Base-by-base conservation (phyloP, 768 basidiomycete genomes). In the Xerocomellus intermedius region DNA sequence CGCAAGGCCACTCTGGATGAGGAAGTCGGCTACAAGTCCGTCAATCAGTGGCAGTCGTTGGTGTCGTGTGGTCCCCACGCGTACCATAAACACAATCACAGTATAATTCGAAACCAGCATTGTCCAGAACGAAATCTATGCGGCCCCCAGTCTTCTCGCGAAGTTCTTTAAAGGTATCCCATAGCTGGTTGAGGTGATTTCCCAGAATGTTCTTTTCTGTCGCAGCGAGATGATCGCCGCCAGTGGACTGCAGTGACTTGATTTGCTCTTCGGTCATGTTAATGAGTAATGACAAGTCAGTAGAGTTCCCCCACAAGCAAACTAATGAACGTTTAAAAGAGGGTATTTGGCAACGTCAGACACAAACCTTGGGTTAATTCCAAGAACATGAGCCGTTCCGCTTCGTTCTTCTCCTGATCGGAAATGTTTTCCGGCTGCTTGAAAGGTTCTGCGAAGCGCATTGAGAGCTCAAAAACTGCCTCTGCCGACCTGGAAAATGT, bases 261-360 rank as follows among this genome's bases (percentile, higher is more conserved):
- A 98, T 97, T 70, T 97, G 94, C 30, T 97, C 94, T 73, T 98
- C 95, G 8, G 90, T 90, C 94, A 97, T 96, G 74, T 98, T 92
- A 72, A 97, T 98, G 55, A 97, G 79, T 36, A 98, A 80, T 3
- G 94, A 96, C 47, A 97, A 78, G 72, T 97, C 95, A 47, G 95
- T 98, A 9, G 94, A 94, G 74, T 98, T 97, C 16, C 95, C 95
- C 94, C 94, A 97, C 13, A 96, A 79, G 68, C 94, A 96, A 49
- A 97, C 93, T 91, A 46, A n/a, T 33, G 43, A 52, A 50, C 33
- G 14, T 48, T 4, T 10, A 60, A 7, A 35, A 50, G 52, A 33
- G 4, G n/a, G 39, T 21, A 28, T 35, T 44, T 17, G 16, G 33
- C 55, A 38, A 59, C 14, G 43, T 44, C 3, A 38, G 12, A 50